Percentiles rank a stretch among this genome's conserved stretches.
Evolutionary conservation across 1,139 yeast species (phyloP).

Genomic region (Protomyces inundatus): DNA sequence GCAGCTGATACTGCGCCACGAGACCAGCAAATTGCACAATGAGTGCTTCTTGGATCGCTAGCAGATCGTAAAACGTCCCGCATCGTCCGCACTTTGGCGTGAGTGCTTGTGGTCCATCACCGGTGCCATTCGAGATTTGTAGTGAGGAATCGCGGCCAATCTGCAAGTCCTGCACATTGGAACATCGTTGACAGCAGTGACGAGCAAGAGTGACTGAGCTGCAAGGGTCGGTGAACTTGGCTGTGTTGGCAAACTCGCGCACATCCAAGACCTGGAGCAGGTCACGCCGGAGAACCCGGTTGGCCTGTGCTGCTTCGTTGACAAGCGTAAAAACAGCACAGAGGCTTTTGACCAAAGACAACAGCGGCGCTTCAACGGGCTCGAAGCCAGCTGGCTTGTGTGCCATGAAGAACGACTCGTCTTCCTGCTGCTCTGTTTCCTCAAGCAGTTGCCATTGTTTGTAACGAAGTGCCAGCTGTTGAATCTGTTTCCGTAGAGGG

Average conservation of each 20-base stretch:
- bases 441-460: constrained; percentile 66
- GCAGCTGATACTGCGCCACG: constrained; percentile 60
- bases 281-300: constrained; percentile 68
- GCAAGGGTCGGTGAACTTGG: constrained; percentile 72
- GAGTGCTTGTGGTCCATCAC: constrained; percentile 20
- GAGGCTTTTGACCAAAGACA: constrained; percentile 71
- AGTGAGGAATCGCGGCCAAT: constrained; percentile 61
- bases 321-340: constrained; percentile 71
- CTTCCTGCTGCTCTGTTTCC: constrained; percentile 60
- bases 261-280: constrained; percentile 67
- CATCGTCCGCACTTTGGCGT: constrained; percentile 69
- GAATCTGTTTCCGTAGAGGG: constrained; percentile 62
- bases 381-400: constrained; percentile 64
- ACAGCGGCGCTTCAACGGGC: constrained; percentile 60
- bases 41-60: constrained; percentile 71
- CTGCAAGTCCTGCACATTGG: constrained; percentile 68
- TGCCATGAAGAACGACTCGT: constrained; percentile 66
- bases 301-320: constrained; percentile 60
- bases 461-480: constrained; percentile 44
- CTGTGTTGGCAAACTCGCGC: constrained; percentile 75
- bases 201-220: constrained; percentile 56
- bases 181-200: constrained; percentile 45
- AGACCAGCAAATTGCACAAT: constrained; percentile 57
- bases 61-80: constrained; percentile 56
- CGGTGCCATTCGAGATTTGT: background rate